phyloP scores from a whole-genome alignment of 2,329 filamentous ascomycete genomes.

The Xylariaceae sp. region DNA sequence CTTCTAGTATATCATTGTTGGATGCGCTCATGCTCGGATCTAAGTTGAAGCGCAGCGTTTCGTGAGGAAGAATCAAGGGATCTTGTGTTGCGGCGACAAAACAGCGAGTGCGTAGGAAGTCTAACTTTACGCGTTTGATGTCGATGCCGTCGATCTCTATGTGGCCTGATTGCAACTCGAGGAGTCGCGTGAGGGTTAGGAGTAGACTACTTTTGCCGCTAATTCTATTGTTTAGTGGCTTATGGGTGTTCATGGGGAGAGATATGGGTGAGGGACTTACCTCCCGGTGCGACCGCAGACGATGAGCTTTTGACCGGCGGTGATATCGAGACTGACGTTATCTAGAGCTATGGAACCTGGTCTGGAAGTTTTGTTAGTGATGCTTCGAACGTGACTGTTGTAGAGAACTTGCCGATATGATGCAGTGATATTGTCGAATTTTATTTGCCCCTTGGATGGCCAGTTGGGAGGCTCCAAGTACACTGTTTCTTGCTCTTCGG shows the following conservation, averaged over 20 bases:
- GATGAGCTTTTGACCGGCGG: conserved; percentile 46
- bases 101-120: conserved; percentile 24
- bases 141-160: conserved; percentile 32
- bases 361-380: conserved; percentile 8
- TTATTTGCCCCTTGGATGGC: conserved; percentile 28
- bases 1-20: conserved; percentile 18
- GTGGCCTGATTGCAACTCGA: conserved; percentile 26
- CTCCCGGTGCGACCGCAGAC: conserved; percentile 54
- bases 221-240: background rate
- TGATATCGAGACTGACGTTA: conserved; percentile 27
- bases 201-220: conserved; percentile 39
- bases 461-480: conserved; percentile 19
- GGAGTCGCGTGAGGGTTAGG: conserved; percentile 20
- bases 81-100: conserved; percentile 36
- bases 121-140: conserved; percentile 21
- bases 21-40: conserved; percentile 21
- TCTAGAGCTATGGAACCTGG: conserved; percentile 23
- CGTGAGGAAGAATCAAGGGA: conserved; percentile 23
- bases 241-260: too few species aligned
- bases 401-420: conserved; percentile 27
- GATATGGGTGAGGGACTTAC: conserved; percentile 22
- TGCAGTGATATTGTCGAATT: conserved; percentile 29
- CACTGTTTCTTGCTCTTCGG: conserved; percentile 15
- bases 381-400: background rate
- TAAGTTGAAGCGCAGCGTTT: conserved; percentile 31